Base-by-base conservation (phyloP, 345 rosid genomes). In the Eutrema japonicum region DNA sequence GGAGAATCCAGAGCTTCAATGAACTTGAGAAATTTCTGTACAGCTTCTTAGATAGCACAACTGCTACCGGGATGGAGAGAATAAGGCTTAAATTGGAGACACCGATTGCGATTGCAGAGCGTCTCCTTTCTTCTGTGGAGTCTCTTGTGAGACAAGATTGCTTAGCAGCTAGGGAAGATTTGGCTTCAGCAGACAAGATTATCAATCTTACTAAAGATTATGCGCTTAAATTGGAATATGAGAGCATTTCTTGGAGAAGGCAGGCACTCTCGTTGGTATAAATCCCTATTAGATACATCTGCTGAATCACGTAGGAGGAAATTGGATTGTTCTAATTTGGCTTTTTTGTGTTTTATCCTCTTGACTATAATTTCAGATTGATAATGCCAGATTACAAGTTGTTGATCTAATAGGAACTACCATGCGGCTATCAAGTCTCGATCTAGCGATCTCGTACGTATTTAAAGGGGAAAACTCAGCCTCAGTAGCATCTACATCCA, bases 21-120 rank as follows among this genome's bases (percentile, higher is more conserved):
- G 83, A 86, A 76, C 82, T 91, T 26, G 93, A 94, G 66, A 80
- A 79, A 59, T 94, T 85, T 82, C 64, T 94, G 62, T 85, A 89
- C 72, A 86, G 90, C 71, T 89, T 94, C 77, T 68, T 94, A 74
- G 98, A 94, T 81, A 88, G 92, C 72, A 84, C 98, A 75, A 83
- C 97, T 33, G 76, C 76, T 52, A 77, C 60, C 3, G 97, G 97
- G 46, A 83, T 81, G 89, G 96, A 95, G 75, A 87, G 99, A 80
- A 84, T 88, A 79, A 87, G 78, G 83, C 97, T 95, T 78, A 95
- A 92, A 83, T 91, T 95, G 68, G 96, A 86, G 87, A 95, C 96
- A 33, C 96, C 97, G 18, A 82, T 87, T 70, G 82, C 82, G 35
- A 90, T 92, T 80, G 93, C 97, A 8, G 93, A 92, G 62, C 89